Evolutionary conservation across 495 filamentous ascomycete species (phyloP).

Genomic region (Chaetomium cochliodes): DNA sequence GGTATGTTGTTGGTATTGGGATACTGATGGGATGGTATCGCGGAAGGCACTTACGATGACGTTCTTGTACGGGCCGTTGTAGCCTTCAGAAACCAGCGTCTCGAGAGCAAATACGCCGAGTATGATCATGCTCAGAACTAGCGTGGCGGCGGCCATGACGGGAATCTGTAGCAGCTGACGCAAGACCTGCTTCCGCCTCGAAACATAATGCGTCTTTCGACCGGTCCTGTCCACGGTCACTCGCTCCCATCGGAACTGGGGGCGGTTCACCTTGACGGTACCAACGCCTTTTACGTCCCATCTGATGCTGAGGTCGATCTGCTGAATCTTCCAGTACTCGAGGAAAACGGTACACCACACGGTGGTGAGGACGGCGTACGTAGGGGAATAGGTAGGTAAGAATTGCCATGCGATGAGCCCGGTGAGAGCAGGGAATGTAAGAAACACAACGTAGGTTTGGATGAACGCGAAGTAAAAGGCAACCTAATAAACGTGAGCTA

Average conservation of each 20-base stretch:
- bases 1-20: too few species aligned
- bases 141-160: too few species aligned
- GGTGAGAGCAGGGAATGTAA: slow-evolving; percentile 2
- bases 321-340: background rate
- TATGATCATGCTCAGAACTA: too few species aligned
- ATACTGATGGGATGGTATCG: too few species aligned
- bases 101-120: too few species aligned
- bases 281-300: background rate
- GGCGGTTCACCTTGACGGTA: background rate
- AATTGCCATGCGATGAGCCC: slow-evolving; percentile 1
- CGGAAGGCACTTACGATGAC: too few species aligned
- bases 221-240: too few species aligned
- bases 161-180: too few species aligned
- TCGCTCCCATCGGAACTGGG: background rate
- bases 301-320: slow-evolving; percentile 2
- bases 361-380: background rate
- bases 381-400: background rate
- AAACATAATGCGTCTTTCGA: too few species aligned
- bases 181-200: too few species aligned
- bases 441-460: background rate
- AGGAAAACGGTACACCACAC: background rate
- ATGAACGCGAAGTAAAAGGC: background rate
- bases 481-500: background rate
- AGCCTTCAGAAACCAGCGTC: too few species aligned
- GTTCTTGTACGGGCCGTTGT: too few species aligned